Evolutionary conservation across 768 basidiomycete species (phyloP), one percentile per base, ranked within the genome.

Genomic region (Obba rivulosa): DNA sequence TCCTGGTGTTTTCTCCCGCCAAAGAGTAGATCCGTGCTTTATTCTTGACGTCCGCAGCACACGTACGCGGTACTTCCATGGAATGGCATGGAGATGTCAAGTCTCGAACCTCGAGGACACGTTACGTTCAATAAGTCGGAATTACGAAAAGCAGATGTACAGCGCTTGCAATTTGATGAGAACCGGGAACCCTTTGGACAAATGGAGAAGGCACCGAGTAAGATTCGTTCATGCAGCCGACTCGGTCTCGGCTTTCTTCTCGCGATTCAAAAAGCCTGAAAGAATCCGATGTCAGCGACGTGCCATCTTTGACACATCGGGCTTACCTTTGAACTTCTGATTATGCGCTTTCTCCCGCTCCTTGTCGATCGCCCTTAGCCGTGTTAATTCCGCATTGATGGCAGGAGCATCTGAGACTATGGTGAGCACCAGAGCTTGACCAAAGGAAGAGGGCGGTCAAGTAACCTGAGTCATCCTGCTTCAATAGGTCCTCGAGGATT

Each of bases 261-360:
- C 58, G 20, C 57, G 55, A 55, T 75, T 77, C 46, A 82, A 62
- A 64, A 80, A 82, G 34, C 80, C 80, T 82, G 45, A 17, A 41
- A 22, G 34, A 36, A 28, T 36, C 34, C 22, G 8, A 43, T 35
- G 20, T 43, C 34, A 31, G 28, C 28, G 28, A 31, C 7, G 28
- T 31, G 28, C 28, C 28, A 31, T 31, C 7, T 16, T 23, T 22
- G 40, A 38, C 1, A 39, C 23, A 35, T 8, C 21, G 9, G 8
- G 24, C 35, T 13, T 35, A 85, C 89, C 90, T 72, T 83, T 85
- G 62, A 91, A 69, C 63, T 85, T 91, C 61, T 83, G 72, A 51
- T 82, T 83, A 53, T 82, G 76, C 0, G 62, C 75, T 53, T 69
- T 78, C 53, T 87, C 83, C 39, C 80, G 77, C 60, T 83, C 83